A percentile compares a stretch with the other conserved stretches of the same genome.
Conservation (phyloP, 768 basidiomycete genomes). For the Rhodotorula paludigena region DNA sequence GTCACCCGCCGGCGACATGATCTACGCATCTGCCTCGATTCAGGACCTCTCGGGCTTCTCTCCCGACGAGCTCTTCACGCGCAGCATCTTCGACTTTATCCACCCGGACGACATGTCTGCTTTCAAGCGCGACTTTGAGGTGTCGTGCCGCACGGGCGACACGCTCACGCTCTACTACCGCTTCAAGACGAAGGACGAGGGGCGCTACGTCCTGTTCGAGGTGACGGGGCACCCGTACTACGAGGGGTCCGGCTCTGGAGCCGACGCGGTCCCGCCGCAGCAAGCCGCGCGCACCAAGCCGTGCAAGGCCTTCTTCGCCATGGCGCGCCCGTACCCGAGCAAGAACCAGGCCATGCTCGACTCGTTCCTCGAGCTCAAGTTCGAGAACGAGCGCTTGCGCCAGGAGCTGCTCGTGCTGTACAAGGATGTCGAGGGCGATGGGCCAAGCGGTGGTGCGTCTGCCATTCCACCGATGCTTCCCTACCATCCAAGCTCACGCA, state of each 20-base stretch:
- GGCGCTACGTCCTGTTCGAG: slow-evolving; percentile 32
- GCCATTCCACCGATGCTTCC: not conserved
- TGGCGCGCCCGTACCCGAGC: slow-evolving; percentile 71
- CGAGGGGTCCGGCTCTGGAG: not conserved
- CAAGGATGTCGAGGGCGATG: slow-evolving; percentile 40
- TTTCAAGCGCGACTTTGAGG: slow-evolving; percentile 77
- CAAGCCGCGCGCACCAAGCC: slow-evolving; percentile 40
- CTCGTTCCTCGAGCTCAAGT: slow-evolving; percentile 68
- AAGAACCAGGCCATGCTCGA: slow-evolving; percentile 63
- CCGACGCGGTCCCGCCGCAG: not conserved
- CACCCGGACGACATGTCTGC: slow-evolving; percentile 84
- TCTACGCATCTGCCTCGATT: slow-evolving; percentile 85
- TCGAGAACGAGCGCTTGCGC: slow-evolving; percentile 76
- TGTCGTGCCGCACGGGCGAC: slow-evolving; percentile 22
- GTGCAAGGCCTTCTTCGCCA: slow-evolving; percentile 62
- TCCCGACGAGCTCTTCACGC: slow-evolving; percentile 79
- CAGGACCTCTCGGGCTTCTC: slow-evolving; percentile 73
- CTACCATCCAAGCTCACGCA: not conserved
- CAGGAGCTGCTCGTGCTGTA: slow-evolving; percentile 51
- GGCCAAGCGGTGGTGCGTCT: not conserved
- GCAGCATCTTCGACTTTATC: slow-evolving; percentile 70
- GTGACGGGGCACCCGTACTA: slow-evolving; percentile 40
- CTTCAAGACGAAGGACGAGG: slow-evolving; percentile 31
- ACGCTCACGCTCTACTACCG: slow-evolving; percentile 40
- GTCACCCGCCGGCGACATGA: slow-evolving; percentile 80